phyloP scores from a whole-genome alignment of 805 yeast species.

The Candida endomychidarum region DNA sequence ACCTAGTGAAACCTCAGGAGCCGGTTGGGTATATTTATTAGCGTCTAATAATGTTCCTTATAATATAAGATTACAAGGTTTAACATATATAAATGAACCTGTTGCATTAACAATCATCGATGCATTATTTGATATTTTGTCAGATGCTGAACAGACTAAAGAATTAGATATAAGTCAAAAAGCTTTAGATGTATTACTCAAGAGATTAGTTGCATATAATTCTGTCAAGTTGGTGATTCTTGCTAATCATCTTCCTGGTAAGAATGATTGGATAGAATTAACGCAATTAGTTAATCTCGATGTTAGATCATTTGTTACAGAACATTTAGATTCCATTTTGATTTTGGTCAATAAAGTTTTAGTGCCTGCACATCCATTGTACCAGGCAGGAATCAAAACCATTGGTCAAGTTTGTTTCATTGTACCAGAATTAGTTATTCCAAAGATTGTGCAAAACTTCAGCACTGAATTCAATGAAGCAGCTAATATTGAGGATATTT shows the following conservation, averaged over 20 bases:
- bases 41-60: slow-evolving; percentile 41
- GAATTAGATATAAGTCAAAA: slow-evolving; percentile 2
- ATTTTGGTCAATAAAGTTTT: slow-evolving; percentile 12
- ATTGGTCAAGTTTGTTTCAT: slow-evolving; percentile 56
- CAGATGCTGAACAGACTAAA: neutral
- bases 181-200: slow-evolving; percentile 1
- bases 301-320: slow-evolving; percentile 56
- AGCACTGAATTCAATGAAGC: slow-evolving; percentile 42
- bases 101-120: slow-evolving; percentile 1
- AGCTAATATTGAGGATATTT: slow-evolving; percentile 44
- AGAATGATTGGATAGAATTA: slow-evolving; percentile 76
- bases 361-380: slow-evolving; percentile 8
- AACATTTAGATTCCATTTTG: slow-evolving; percentile 23
- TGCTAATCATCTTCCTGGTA: slow-evolving; percentile 30
- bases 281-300: slow-evolving; percentile 58
- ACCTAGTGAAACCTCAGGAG: slow-evolving; percentile 40
- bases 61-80: slow-evolving; percentile 34
- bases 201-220: slow-evolving; percentile 4
- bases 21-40: slow-evolving; percentile 49
- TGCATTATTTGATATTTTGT: slow-evolving; percentile 2
- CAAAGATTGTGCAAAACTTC: slow-evolving; percentile 47
- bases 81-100: slow-evolving; percentile 24
- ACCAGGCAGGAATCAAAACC: slow-evolving; percentile 36
- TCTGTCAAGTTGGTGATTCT: slow-evolving; percentile 25
- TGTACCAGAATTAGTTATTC: slow-evolving; percentile 55